Conservation (phyloP, 1,284 basidiomycete species). For the Cystobasidium sp. region DNA sequence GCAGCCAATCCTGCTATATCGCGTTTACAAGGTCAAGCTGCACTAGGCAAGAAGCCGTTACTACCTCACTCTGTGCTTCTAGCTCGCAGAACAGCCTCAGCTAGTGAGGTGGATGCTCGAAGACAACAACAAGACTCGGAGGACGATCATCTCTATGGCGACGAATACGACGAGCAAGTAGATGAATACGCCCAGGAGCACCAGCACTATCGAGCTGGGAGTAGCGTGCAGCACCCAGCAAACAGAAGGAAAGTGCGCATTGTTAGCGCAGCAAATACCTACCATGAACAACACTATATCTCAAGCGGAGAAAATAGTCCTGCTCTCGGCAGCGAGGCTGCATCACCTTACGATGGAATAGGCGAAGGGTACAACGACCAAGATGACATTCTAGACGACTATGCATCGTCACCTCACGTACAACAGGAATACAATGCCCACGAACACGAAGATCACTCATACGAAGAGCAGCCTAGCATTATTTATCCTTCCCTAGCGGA, state of each 20-base stretch:
- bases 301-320: slow-evolving; percentile 21
- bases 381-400: slow-evolving; percentile 38
- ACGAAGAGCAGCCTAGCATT: slow-evolving; percentile 22
- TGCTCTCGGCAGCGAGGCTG: background rate
- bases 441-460: background rate
- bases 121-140: background rate
- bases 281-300: slow-evolving; percentile 26
- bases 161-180: background rate
- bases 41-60: slow-evolving; percentile 5
- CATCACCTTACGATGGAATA: background rate
- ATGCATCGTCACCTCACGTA: background rate
- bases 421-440: background rate
- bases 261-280: slow-evolving; percentile 36
- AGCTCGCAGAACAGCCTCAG: slow-evolving; percentile 23
- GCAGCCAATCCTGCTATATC: slow-evolving; percentile 26
- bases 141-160: background rate
- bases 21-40: slow-evolving; percentile 26
- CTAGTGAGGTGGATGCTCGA: slow-evolving; percentile 7
- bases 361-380: slow-evolving; percentile 15
- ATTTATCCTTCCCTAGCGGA: slow-evolving; percentile 13
- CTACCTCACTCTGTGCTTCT: slow-evolving; percentile 8
- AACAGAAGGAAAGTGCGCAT: slow-evolving; percentile 29
- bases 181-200: background rate
- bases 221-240: background rate
- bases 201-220: background rate